These are phyloP conservation scores for Effrenium voratum DNA, from an alignment of 73 alveolate genomes.

Conservation along the genomic window DNA sequence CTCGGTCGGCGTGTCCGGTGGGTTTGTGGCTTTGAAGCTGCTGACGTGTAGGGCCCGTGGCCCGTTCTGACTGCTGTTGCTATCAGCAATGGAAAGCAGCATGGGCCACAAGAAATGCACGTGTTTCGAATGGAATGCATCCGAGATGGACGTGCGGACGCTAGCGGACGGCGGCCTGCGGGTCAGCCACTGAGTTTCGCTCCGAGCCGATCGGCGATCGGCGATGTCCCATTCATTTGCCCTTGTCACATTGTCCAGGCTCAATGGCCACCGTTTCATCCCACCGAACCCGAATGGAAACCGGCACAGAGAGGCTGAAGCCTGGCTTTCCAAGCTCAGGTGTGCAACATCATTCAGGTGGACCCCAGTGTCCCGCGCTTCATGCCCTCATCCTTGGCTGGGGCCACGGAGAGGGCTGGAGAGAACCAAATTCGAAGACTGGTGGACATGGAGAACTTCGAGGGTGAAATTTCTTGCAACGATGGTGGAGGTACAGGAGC, in stretches of 20 bases:
- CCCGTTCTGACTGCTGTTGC: background rate
- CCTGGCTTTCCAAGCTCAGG: background rate
- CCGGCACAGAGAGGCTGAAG: background rate
- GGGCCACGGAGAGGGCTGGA: no score
- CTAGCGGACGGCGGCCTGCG: slow-evolving; percentile 41
- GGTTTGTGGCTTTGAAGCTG: no score
- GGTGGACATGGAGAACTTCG: no score
- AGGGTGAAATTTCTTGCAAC: no score
- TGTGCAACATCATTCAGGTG: slow-evolving; percentile 62
- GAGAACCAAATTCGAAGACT: no score
- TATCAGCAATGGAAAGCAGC: background rate
- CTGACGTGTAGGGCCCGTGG: no score
- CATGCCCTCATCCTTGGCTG: slow-evolving; percentile 39
- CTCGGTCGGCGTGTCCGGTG: no score
- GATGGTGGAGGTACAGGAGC: no score
- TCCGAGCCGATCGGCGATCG: no score
- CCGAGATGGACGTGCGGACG: slow-evolving; percentile 39
- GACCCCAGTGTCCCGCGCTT: slow-evolving; percentile 67
- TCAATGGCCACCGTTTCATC: background rate
- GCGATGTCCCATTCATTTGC: no score
- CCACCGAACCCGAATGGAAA: background rate
- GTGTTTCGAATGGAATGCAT: background rate
- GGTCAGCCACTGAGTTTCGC: background rate
- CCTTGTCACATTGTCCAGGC: background rate
- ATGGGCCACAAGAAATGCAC: background rate